Evolutionary conservation across 768 basidiomycete species (phyloP).

Genomic region (Suillus brevipes): DNA sequence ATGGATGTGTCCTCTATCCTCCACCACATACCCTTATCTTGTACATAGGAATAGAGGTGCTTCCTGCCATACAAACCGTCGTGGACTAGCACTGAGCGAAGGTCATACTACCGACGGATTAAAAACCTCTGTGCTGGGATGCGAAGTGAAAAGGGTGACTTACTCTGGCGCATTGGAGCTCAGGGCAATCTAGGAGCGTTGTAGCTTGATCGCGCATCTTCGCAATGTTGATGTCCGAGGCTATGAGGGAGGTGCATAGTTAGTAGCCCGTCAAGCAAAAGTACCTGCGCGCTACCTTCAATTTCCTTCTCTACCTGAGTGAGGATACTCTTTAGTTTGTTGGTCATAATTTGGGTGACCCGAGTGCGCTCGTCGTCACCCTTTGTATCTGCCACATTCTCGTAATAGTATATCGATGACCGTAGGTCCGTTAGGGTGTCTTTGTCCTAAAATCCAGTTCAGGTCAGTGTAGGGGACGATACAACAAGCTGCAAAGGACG

Average conservation of each 20-base stretch:
- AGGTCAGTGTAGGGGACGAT: not conserved
- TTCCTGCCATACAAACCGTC: constrained; percentile 77
- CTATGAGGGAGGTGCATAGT: constrained; percentile 34
- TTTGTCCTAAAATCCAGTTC: constrained; percentile 44
- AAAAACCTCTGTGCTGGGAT: not conserved
- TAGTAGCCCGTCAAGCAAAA: not conserved
- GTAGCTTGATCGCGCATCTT: constrained; percentile 45
- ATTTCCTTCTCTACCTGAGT: constrained; percentile 52
- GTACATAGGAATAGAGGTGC: constrained; percentile 77
- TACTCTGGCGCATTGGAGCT: constrained; percentile 62
- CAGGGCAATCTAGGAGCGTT: constrained; percentile 58
- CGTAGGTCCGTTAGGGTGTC: constrained; percentile 65
- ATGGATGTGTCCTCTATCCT: constrained; percentile 73
- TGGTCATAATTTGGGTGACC: constrained; percentile 43
- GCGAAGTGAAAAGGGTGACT: constrained; percentile 18
- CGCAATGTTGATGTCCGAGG: constrained; percentile 49
- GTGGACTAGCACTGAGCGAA: constrained; percentile 75
- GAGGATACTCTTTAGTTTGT: constrained; percentile 55
- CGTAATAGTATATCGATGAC: constrained; percentile 68
- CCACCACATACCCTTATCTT: constrained; percentile 70
- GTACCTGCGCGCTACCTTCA: constrained; percentile 40
- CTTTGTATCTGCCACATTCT: constrained; percentile 55
- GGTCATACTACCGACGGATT: constrained; percentile 62
- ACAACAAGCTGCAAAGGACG: constrained; percentile 21
- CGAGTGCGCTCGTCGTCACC: constrained; percentile 48